Evolutionary conservation across 2,329 filamentous ascomycete genomes (phyloP), one percentile per base, ranked within the genome.

Genomic region (Talaromyces sp.): DNA sequence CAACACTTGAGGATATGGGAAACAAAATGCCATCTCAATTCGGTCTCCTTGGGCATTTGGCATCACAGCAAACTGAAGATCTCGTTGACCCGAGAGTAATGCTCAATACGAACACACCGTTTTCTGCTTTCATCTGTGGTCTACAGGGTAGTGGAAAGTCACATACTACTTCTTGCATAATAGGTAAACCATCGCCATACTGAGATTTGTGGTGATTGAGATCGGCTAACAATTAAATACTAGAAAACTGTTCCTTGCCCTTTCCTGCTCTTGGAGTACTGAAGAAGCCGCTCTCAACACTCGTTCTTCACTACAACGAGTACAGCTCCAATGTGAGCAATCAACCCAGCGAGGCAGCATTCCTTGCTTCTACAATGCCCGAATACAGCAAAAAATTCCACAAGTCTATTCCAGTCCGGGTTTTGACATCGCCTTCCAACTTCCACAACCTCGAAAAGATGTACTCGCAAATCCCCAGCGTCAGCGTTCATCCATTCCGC

Each of bases 81-180:
- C 52, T 66, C 9, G 37, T 66, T 27, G 65, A 66, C 19, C 65
- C 65, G 14, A 49, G 65, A 19, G 60, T 66, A 27, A 66, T 66
- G 65, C 65, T 66, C 14, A 66, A 66, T 37, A 66, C 65, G 7
- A 66, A 66, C 4, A 64, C 62, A 5, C 65, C 65, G 6, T 66
- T 66, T 41, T 66, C 65, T 27, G 65, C 65, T 11, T 89, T 89
- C 71, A 85, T 89, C 22, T 89, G 87, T 66, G 87, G 87, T 1
- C 84, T 84, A 1, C 86, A 89, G 69, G 87, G 87, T 0, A 84
- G 82, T 49, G 87, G 87, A 0, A 89, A 89, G 69, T 85, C 82
- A 22, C 85, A 89, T 65, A 88, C 86, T 0, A 76, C 87, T 2
- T 83, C 85, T 0, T 86, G 83, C 69, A 76, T 89, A 57, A 76